A percentile compares a stretch with the other conserved stretches of the same genome.
Evolutionary conservation across 2,329 filamentous ascomycete species (phyloP).

Genomic region (Xylaria arbuscula): DNA sequence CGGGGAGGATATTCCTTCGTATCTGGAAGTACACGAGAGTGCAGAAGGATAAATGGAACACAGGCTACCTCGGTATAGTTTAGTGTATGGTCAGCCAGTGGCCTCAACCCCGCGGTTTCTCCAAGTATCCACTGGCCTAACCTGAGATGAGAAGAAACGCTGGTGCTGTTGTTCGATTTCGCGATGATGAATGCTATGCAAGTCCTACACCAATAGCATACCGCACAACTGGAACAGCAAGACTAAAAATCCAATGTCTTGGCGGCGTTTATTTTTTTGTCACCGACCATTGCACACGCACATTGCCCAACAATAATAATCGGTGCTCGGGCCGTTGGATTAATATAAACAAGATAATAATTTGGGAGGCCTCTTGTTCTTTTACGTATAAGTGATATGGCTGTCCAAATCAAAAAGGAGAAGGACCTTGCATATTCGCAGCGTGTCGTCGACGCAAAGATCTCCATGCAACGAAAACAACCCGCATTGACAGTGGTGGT

Average conservation of each 20-base stretch:
- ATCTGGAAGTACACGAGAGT: constrained; percentile 4
- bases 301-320: too few relatives aligned
- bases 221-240: neutral
- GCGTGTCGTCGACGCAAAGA: constrained; percentile 28
- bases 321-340: neutral
- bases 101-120: constrained; percentile 30
- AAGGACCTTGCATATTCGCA: constrained; percentile 34
- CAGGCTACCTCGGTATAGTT: neutral
- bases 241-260: neutral
- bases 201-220: neutral
- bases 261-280: too few relatives aligned
- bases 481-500: constrained; percentile 15
- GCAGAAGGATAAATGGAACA: neutral
- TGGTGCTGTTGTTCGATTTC: neutral
- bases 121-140: constrained; percentile 4
- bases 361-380: neutral
- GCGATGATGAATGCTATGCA: neutral
- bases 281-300: neutral
- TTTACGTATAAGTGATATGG: neutral
- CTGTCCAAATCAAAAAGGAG: constrained; percentile 7
- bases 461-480: constrained; percentile 39
- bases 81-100: neutral
- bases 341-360: constrained; percentile 34
- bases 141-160: neutral
- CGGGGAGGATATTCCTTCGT: neutral